Evolutionary conservation across 2,329 filamentous ascomycete species (phyloP), one percentile per base, ranked within the genome.

Genomic region (Lomentospora prolificans): DNA sequence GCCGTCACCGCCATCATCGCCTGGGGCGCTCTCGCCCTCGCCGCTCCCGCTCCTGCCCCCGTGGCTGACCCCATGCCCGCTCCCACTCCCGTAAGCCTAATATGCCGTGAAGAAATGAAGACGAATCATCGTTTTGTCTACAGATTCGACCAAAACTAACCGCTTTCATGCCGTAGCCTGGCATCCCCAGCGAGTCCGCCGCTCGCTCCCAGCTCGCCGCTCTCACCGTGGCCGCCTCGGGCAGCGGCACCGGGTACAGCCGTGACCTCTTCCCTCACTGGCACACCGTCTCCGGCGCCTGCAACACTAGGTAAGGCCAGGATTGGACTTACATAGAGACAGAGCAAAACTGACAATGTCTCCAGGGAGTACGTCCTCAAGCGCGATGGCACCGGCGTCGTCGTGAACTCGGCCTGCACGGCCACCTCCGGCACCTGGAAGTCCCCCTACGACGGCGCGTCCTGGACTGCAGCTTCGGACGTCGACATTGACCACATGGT

Each of bases 401-500:
- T 76, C 4, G 75, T 77, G 33, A 75, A 78, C 67, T 72, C 69
- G 10, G 74, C 78, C 31, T 95, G 89, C 68, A 70, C 76, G 1
- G 69, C 86, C 0, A 84, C 77, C 0, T 81, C 79, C 3, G 89
- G 89, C 3, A 75, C 72, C 0, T 94, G 89, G 89, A 69, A 67
- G 41, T 85, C 80, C 33, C 85, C 86, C 0, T 94, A 87, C 66
- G 89, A 92, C 64, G 87, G 87, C 14, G 84, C 72, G 0, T 82
- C 75, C 1, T 90, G 86, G 85, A 85, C 81, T 0, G 72, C 74
- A 0, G 80, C 87, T 1, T 79, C 75, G 17, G 86, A 91, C 62
- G 68, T 94, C 1, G 87, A 92, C 62, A 92, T 94, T 58, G 89
- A 94, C 67, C 89, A 94, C 67, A 77, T 94, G 70, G 87, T 95